phyloP scores from a whole-genome alignment of 768 basidiomycete species.

The Tremella fuciformis region DNA sequence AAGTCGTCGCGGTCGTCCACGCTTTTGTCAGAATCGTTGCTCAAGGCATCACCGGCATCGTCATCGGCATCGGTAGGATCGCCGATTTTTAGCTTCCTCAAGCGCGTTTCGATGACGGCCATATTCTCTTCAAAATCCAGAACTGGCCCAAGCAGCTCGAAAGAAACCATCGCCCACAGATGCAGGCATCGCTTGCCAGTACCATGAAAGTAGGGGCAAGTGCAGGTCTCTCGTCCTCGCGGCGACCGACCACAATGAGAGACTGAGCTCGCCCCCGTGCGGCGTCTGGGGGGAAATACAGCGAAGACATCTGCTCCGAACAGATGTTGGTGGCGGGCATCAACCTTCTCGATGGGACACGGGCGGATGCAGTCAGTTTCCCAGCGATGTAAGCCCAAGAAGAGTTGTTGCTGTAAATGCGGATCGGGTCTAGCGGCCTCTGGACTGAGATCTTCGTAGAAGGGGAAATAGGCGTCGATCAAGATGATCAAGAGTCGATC shows the following conservation, averaged over 20 bases:
- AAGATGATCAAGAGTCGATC: conserved; percentile 15
- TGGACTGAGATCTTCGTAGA: conserved; percentile 9
- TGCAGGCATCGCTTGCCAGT: conserved; percentile 14
- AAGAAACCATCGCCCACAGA: conserved; percentile 11
- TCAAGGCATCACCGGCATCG: background rate
- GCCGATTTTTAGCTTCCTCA: too few relatives aligned
- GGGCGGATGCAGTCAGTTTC: conserved; percentile 11
- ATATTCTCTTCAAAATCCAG: conserved; percentile 9
- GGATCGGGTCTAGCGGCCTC: background rate
- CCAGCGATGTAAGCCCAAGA: conserved; percentile 10
- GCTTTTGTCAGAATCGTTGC: background rate
- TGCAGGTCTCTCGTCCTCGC: conserved; percentile 6
- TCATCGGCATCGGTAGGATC: background rate
- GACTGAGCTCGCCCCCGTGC: background rate
- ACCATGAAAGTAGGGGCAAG: background rate
- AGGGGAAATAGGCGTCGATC: conserved; percentile 14
- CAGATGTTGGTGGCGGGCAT: background rate
- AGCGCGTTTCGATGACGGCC: background rate
- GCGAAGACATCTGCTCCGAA: background rate
- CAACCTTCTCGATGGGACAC: background rate
- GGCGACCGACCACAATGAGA: background rate
- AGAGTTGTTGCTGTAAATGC: background rate
- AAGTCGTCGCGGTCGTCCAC: background rate
- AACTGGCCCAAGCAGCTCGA: conserved; percentile 11
- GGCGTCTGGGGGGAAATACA: background rate